phyloP scores from a whole-genome alignment of 768 basidiomycete genomes.

The Gymnopilus dilepis region DNA sequence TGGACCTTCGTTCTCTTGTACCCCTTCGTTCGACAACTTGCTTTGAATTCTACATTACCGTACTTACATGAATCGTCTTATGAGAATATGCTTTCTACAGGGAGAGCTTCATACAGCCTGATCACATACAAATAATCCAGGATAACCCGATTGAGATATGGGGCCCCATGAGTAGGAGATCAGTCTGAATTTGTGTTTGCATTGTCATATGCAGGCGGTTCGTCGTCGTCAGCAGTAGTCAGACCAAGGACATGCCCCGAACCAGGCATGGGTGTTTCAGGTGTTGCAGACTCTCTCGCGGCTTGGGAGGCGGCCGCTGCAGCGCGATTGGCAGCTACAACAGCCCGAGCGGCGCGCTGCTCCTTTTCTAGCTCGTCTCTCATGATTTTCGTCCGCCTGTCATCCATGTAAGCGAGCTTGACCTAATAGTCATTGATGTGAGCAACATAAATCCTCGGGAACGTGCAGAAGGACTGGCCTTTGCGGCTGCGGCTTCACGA shows the following conservation, averaged over 20 bases:
- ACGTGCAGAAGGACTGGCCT: constrained; percentile 40
- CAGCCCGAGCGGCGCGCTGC: constrained; percentile 38
- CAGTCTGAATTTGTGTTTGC: not conserved
- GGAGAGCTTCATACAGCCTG: not conserved
- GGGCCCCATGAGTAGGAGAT: not conserved
- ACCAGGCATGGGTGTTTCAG: constrained; percentile 40
- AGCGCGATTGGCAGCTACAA: constrained; percentile 25
- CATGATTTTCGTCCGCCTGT: constrained; percentile 62
- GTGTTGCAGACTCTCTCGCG: constrained; percentile 15
- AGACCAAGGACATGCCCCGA: constrained; percentile 41
- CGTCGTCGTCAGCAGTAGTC: constrained; percentile 9
- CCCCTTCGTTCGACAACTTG: not conserved
- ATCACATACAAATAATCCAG: too few relatives aligned
- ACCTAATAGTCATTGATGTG: constrained; percentile 48
- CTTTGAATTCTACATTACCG: constrained; percentile 1
- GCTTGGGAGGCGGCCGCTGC: constrained; percentile 12
- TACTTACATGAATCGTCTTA: constrained; percentile 13
- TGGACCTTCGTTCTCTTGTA: too few relatives aligned
- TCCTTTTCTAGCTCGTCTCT: constrained; percentile 66
- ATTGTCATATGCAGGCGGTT: constrained; percentile 24
- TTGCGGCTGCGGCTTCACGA: constrained; percentile 55
- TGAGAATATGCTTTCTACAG: constrained; percentile 5
- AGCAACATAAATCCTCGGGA: not conserved
- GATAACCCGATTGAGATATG: not conserved
- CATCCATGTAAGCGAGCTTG: constrained; percentile 81